These are phyloP conservation scores for Trametes punicea DNA, from an alignment of 768 basidiomycete genomes.

Conservation along the genomic window DNA sequence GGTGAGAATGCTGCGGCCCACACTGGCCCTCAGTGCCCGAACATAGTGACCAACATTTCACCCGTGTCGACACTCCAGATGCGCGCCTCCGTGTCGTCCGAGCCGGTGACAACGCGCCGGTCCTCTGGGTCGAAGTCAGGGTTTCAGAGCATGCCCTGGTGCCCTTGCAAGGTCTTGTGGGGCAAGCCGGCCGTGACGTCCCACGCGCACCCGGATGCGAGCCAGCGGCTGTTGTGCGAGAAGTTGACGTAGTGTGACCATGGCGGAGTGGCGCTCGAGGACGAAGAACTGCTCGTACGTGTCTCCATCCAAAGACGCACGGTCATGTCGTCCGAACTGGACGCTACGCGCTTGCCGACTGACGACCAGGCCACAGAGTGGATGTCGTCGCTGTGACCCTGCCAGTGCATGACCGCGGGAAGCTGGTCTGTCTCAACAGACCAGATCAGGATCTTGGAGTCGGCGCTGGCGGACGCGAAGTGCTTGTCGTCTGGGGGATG, in stretches of 20 bases:
- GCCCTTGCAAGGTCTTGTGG: constrained; percentile 6
- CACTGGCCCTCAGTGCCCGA: neutral
- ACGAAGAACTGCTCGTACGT: constrained; percentile 1
- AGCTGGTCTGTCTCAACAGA: neutral
- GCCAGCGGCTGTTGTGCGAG: constrained; percentile 12
- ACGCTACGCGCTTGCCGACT: constrained; percentile 33
- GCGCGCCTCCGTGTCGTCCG: constrained; percentile 13
- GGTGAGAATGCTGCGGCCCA: constrained; percentile 14
- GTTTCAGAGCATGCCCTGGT: constrained; percentile 25
- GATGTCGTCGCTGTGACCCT: constrained; percentile 4
- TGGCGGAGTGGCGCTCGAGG: constrained; percentile 7
- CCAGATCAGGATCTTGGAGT: constrained; percentile 5
- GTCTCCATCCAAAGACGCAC: constrained; percentile 23
- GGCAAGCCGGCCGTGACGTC: constrained; percentile 36
- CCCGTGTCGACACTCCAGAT: constrained; percentile 15
- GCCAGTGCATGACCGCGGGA: constrained; percentile 1
- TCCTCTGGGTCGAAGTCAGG: constrained; percentile 27
- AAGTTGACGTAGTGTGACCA: constrained; percentile 11
- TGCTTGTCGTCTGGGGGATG: constrained; percentile 16
- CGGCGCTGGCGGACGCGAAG: constrained; percentile 12
- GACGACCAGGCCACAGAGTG: constrained; percentile 10
- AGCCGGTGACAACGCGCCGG: constrained; percentile 10
- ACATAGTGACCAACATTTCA: constrained; percentile 2
- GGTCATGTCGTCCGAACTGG: constrained; percentile 43
- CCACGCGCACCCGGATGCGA: constrained; percentile 29